These are phyloP conservation scores for Arthrobotrys sinensis DNA, from an alignment of 2,329 filamentous ascomycete species.

Conservation along the genomic window DNA sequence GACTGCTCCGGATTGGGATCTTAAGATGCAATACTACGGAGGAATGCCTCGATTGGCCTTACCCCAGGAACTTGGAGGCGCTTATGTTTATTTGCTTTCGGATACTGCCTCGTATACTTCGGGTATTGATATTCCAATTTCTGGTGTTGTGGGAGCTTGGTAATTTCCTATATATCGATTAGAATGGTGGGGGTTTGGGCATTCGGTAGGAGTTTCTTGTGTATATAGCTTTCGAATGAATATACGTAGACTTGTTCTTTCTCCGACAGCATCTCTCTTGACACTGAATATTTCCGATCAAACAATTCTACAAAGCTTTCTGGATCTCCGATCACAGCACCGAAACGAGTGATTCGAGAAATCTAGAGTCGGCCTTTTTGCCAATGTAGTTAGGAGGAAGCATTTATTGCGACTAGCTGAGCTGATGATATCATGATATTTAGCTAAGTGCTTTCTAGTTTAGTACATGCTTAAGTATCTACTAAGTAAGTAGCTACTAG, in stretches of 20 bases:
- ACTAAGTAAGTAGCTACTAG: too few species aligned
- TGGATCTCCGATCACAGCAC: too few species aligned
- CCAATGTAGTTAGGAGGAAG: too few species aligned
- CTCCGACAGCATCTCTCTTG: too few species aligned
- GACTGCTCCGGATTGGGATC: slow-evolving; percentile 72
- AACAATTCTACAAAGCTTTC: too few species aligned
- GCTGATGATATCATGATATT: too few species aligned
- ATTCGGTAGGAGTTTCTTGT: slow-evolving; percentile 2
- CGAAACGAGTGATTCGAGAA: too few species aligned
- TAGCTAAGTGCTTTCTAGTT: too few species aligned
- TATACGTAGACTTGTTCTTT: neutral
- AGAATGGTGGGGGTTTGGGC: neutral
- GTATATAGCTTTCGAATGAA: slow-evolving; percentile 5
- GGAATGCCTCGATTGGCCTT: slow-evolving; percentile 73
- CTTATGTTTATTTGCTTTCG: slow-evolving; percentile 74
- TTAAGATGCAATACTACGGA: slow-evolving; percentile 74
- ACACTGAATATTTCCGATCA: too few species aligned
- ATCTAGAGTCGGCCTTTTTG: too few species aligned
- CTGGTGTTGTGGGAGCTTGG: slow-evolving; percentile 66
- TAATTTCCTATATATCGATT: neutral
- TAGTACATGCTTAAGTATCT: too few species aligned
- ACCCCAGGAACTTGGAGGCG: slow-evolving; percentile 72
- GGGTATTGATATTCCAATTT: slow-evolving; percentile 71
- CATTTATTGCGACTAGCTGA: too few species aligned
- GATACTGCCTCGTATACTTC: slow-evolving; percentile 72